Percentiles rank a stretch among this genome's conserved stretches.
Conservation (phyloP, 305 asterid species). For the Lippia alba region DNA sequence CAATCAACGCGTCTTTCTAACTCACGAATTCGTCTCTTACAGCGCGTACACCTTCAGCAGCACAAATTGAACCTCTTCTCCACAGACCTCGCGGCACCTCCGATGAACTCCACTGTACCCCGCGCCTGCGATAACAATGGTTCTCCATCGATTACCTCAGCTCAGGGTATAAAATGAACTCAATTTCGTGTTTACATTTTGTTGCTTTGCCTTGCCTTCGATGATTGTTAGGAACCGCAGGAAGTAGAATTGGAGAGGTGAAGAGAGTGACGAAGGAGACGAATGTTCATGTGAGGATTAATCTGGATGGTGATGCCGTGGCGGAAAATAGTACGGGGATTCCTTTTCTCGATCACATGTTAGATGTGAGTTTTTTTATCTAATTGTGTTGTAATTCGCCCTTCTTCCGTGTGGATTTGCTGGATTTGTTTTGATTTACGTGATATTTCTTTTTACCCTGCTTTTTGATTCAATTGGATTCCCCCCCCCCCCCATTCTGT, state of each 20-base stretch:
- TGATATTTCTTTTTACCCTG: conserved; percentile 5
- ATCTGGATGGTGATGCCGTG: conserved; percentile 85
- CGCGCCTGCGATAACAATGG: conserved; percentile 57
- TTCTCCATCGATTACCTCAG: conserved; percentile 40
- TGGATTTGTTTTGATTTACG: not conserved
- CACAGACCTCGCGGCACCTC: conserved; percentile 30
- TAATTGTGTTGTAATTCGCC: not conserved
- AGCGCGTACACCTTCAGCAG: conserved; percentile 37
- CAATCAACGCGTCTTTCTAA: conserved; percentile 28
- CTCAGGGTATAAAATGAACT: conserved; percentile 47
- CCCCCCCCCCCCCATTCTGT: conserved; percentile 28
- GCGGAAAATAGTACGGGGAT: conserved; percentile 85
- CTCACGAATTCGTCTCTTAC: conserved; percentile 37
- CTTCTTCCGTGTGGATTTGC: not conserved
- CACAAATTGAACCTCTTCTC: conserved; percentile 40
- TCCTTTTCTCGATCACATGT: conserved; percentile 95
- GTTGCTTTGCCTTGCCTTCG: not conserved
- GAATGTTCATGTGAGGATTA: conserved; percentile 79
- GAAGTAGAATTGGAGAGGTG: conserved; percentile 80
- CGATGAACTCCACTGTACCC: conserved; percentile 44
- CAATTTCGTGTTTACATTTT: not conserved
- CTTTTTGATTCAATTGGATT: conserved; percentile 11
- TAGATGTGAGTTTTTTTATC: conserved; percentile 66
- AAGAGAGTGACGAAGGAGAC: conserved; percentile 94
- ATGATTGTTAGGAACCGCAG: conserved; percentile 31